Percentiles rank a stretch among this genome's conserved stretches.
phyloP scores from a whole-genome alignment of 495 filamentous ascomycete species.

The Penicillium lagena region DNA sequence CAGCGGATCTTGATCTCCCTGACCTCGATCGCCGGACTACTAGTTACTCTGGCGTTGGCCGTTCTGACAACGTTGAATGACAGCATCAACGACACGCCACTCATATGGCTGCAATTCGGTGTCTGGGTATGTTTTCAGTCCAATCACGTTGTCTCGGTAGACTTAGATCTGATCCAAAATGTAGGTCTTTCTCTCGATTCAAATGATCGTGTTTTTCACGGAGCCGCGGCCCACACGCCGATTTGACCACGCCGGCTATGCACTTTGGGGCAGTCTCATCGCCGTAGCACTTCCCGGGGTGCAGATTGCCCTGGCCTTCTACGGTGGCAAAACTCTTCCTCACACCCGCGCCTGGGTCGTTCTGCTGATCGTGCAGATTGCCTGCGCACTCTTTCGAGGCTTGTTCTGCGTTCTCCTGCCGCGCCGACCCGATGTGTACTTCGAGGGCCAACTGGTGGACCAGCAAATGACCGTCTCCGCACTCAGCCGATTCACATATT shows the following conservation, averaged over 20 bases:
- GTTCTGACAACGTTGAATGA: conserved; percentile 11
- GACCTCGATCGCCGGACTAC: conserved; percentile 12
- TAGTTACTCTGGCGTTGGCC: conserved; percentile 14
- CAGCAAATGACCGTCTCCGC: conserved; percentile 54
- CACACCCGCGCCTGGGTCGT: conserved; percentile 6
- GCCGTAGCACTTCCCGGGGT: conserved; percentile 8
- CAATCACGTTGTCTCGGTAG: too few species aligned
- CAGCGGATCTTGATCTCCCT: conserved; percentile 14
- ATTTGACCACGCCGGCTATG: conserved; percentile 22
- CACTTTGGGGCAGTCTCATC: conserved; percentile 23
- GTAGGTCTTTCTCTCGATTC: conserved; percentile 22
- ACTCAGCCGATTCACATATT: conserved; percentile 55
- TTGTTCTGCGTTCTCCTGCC: conserved; percentile 42
- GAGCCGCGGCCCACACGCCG: conserved; percentile 24
- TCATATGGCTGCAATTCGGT: conserved; percentile 27
- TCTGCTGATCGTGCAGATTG: conserved; percentile 16
- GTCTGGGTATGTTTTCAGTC: conserved; percentile 26
- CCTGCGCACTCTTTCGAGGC: conserved; percentile 21
- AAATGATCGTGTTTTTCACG: conserved; percentile 28
- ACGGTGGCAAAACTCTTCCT: background rate
- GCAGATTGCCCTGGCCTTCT: conserved; percentile 14
- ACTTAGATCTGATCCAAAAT: background rate
- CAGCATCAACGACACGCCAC: conserved; percentile 1
- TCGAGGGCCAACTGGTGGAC: conserved; percentile 55
- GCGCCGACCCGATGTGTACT: conserved; percentile 59